phyloP scores from a whole-genome alignment of 331 rosid genomes.

The Quercus phellos region DNA sequence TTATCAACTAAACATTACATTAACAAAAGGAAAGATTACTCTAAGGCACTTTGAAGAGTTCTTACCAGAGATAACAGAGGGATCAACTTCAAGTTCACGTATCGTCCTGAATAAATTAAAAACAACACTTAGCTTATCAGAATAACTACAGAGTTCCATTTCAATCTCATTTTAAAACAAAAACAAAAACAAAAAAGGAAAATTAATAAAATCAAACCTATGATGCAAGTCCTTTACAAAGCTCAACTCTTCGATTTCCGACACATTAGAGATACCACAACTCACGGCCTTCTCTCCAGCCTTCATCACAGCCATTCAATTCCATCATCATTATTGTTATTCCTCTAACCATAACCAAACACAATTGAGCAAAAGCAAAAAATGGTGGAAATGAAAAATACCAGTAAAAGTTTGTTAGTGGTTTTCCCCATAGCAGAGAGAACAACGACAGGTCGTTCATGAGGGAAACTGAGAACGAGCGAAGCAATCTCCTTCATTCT shows the following conservation, averaged over 20 bases:
- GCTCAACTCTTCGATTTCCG: constrained; percentile 62
- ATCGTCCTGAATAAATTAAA: background rate
- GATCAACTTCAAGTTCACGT: background rate
- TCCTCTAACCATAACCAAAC: background rate
- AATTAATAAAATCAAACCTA: constrained; percentile 29
- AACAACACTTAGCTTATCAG: background rate
- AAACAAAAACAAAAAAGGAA: too few species aligned
- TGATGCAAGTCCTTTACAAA: constrained; percentile 62
- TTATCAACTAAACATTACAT: too few species aligned
- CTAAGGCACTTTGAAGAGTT: background rate
- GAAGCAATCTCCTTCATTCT: constrained; percentile 77
- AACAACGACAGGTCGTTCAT: constrained; percentile 78
- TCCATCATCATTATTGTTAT: background rate
- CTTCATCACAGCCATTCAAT: constrained; percentile 28
- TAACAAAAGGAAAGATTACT: background rate
- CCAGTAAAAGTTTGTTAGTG: constrained; percentile 75
- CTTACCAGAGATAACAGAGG: background rate
- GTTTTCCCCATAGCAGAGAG: constrained; percentile 97
- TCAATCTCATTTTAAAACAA: background rate
- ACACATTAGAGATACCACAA: constrained; percentile 68
- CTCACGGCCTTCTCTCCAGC: constrained; percentile 94
- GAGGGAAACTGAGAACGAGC: constrained; percentile 71
- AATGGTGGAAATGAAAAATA: constrained; percentile 7
- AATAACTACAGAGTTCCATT: background rate
- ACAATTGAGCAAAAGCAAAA: background rate